Conservation (phyloP, 371 early-diverging fungal genomes). For the Coemansia sp. region DNA sequence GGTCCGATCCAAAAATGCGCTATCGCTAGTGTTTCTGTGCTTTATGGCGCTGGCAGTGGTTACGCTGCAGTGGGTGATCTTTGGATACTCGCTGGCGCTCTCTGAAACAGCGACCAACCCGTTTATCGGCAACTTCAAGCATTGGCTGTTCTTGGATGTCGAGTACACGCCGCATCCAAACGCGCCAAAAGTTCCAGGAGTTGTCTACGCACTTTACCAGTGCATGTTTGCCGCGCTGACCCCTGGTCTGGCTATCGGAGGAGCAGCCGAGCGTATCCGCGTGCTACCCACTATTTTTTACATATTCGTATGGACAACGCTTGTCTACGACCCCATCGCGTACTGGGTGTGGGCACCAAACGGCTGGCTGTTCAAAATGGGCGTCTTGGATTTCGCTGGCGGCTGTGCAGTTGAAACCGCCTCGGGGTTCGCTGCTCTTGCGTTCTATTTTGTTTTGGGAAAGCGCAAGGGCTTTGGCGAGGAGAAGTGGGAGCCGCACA, state of each 20-base stretch:
- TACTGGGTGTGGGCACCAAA: constrained; percentile 82
- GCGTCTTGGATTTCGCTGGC: constrained; percentile 82
- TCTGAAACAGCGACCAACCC: constrained; percentile 62
- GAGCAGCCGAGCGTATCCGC: constrained; percentile 81
- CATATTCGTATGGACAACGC: constrained; percentile 81
- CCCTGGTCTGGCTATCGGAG: constrained; percentile 80
- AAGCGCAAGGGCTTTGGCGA: constrained; percentile 67
- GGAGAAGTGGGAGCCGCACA: constrained; percentile 71
- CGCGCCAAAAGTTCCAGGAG: constrained; percentile 60
- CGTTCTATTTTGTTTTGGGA: constrained; percentile 77
- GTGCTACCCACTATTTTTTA: constrained; percentile 76
- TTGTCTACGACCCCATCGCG: constrained; percentile 77
- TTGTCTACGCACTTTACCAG: constrained; percentile 71
- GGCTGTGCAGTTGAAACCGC: constrained; percentile 86
- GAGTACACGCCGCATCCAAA: constrained; percentile 51
- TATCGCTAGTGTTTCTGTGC: constrained; percentile 77
- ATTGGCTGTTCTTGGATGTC: constrained; percentile 55
- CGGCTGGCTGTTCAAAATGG: constrained; percentile 72
- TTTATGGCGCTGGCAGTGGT: constrained; percentile 80
- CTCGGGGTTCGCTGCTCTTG: constrained; percentile 79
- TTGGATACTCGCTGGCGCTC: constrained; percentile 83
- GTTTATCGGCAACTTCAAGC: constrained; percentile 78
- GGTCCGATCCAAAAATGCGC: constrained; percentile 75
- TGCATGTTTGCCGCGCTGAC: constrained; percentile 73
- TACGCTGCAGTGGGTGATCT: constrained; percentile 82